These are phyloP conservation scores for Dothidotthia symphoricarpi DNA, from an alignment of 2,329 filamentous ascomycete species.

Conservation along the genomic window DNA sequence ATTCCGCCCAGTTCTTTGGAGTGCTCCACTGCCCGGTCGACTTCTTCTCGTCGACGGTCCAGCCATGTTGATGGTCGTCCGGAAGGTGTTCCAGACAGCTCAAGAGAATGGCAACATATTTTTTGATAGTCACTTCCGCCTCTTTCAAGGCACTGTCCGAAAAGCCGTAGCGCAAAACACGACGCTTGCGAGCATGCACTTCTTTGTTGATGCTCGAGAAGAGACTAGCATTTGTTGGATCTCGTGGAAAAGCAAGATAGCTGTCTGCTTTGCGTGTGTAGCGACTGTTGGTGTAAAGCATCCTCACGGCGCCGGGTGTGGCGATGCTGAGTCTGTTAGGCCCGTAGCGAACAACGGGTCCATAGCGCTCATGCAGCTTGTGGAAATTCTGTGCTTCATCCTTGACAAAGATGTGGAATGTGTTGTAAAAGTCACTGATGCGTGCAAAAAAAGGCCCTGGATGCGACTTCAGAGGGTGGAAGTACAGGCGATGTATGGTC, in stretches of 20 bases:
- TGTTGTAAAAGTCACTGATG: slow-evolving; percentile 7
- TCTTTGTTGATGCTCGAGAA: too few relatives aligned
- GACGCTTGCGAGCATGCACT: slow-evolving; percentile 42
- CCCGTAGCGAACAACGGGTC: slow-evolving; percentile 5
- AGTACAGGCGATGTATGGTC: too few relatives aligned
- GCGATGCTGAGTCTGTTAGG: slow-evolving; percentile 2
- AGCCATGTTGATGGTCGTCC: too few relatives aligned
- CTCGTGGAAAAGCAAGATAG: not conserved
- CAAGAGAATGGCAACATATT: too few relatives aligned
- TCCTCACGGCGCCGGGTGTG: too few relatives aligned
- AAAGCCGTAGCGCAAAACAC: slow-evolving; percentile 44
- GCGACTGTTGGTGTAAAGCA: too few relatives aligned
- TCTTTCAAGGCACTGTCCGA: slow-evolving; percentile 41
- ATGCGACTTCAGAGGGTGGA: too few relatives aligned
- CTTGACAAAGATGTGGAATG: slow-evolving; percentile 8
- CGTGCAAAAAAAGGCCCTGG: slow-evolving; percentile 15
- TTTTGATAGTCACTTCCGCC: slow-evolving; percentile 42
- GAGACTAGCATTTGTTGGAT: too few relatives aligned
- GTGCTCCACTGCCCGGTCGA: too few relatives aligned
- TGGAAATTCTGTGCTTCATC: slow-evolving; percentile 12
- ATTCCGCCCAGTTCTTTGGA: too few relatives aligned
- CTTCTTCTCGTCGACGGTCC: too few relatives aligned
- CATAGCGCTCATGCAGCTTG: slow-evolving; percentile 10
- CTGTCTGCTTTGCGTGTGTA: slow-evolving; percentile 42
- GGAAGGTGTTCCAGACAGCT: too few relatives aligned